Conservation (phyloP, 2,329 filamentous ascomycete species). For the Talaromyces rugulosus region DNA sequence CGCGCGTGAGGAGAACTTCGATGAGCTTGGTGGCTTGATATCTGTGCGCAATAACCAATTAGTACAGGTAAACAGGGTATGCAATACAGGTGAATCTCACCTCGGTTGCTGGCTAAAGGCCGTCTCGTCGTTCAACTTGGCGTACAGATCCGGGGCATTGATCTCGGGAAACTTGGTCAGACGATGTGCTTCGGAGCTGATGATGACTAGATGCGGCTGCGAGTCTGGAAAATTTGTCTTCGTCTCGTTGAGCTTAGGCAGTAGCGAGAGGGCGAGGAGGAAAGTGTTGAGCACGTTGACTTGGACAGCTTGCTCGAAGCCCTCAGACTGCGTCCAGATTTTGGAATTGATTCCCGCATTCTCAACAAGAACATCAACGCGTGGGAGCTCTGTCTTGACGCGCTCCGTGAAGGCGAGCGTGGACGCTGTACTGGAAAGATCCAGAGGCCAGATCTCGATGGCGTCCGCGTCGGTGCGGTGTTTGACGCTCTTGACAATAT, state of each 20-base stretch:
- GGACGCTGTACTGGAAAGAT: background rate
- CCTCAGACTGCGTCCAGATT: conserved; percentile 28
- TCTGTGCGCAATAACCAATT: conserved; percentile 21
- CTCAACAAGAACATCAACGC: background rate
- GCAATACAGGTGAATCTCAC: conserved; percentile 23
- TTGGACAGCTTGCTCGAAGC: conserved; percentile 47
- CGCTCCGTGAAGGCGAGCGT: background rate
- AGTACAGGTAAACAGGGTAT: conserved; percentile 16
- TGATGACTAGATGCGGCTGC: conserved; percentile 25
- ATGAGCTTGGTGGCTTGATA: conserved; percentile 48
- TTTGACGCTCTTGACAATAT: background rate
- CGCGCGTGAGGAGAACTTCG: conserved; percentile 43
- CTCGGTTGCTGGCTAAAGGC: conserved; percentile 37
- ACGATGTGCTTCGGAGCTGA: conserved; percentile 18
- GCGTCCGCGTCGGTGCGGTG: background rate
- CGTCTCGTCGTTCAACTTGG: conserved; percentile 33
- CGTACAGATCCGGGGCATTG: conserved; percentile 35
- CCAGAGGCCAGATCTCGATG: conserved; percentile 4
- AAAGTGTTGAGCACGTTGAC: conserved; percentile 54
- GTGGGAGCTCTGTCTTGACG: background rate
- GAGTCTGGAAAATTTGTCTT: conserved; percentile 23
- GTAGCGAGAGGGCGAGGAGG: conserved; percentile 45
- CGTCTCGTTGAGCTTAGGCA: conserved; percentile 50
- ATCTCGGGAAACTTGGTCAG: conserved; percentile 42
- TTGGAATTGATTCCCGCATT: conserved; percentile 1